phyloP scores from a whole-genome alignment of 768 basidiomycete species.

The Glaciozyma martinii region DNA sequence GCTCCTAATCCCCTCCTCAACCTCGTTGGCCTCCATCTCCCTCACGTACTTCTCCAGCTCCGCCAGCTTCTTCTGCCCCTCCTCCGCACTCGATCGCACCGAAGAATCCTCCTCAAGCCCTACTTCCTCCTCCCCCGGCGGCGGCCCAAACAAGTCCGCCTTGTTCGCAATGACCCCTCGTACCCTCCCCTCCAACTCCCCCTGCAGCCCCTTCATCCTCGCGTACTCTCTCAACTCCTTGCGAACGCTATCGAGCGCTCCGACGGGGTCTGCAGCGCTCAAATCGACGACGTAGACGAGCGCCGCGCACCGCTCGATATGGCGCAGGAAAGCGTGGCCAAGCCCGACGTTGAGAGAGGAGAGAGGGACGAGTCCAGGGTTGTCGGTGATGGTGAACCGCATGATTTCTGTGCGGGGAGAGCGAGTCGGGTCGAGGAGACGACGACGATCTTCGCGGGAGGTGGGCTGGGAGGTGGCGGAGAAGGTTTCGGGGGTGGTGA shows the following conservation, averaged over 20 bases:
- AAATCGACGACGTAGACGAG: slow-evolving; percentile 90
- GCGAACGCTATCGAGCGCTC: slow-evolving; percentile 60
- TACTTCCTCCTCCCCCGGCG: slow-evolving; percentile 33
- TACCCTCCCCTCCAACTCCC: slow-evolving; percentile 65
- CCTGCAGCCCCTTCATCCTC: slow-evolving; percentile 42
- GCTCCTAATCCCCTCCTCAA: slow-evolving; percentile 47
- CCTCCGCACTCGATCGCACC: slow-evolving; percentile 53
- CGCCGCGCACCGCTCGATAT: slow-evolving; percentile 82
- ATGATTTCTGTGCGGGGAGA: slow-evolving; percentile 50
- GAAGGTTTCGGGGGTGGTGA: slow-evolving; percentile 10
- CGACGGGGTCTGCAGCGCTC: slow-evolving; percentile 61
- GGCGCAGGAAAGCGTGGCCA: slow-evolving; percentile 84
- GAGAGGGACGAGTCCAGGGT: slow-evolving; percentile 78
- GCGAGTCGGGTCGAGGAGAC: neutral
- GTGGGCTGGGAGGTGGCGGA: slow-evolving; percentile 6
- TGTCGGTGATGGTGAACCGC: slow-evolving; percentile 93
- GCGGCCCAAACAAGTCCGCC: slow-evolving; percentile 66
- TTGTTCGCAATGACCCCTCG: slow-evolving; percentile 88
- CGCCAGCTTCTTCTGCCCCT: slow-evolving; percentile 25
- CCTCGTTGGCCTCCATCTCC: slow-evolving; percentile 1
- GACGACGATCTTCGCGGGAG: slow-evolving; percentile 9
- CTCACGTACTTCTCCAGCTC: slow-evolving; percentile 1
- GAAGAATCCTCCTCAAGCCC: slow-evolving; percentile 47
- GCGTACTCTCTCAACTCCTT: slow-evolving; percentile 67
- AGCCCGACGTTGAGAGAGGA: slow-evolving; percentile 85